phyloP scores from a whole-genome alignment of 23 red algal genomes.

The Pyropia yezoensis region DNA sequence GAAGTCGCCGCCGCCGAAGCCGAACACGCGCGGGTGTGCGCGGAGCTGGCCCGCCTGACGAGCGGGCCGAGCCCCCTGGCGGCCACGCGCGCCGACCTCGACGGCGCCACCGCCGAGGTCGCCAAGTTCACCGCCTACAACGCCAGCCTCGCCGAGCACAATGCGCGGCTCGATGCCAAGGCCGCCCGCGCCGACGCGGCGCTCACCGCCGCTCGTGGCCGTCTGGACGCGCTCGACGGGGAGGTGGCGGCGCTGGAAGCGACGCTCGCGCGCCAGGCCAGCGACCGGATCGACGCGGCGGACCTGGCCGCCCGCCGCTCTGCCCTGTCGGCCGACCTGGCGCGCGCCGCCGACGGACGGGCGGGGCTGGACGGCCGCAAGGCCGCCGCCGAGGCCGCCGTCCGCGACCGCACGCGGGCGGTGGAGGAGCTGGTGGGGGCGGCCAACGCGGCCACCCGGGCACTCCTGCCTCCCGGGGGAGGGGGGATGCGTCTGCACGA shows the following conservation, averaged over 20 bases:
- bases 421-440: too few species aligned
- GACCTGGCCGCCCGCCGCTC: constrained; percentile 2
- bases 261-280: constrained; percentile 23
- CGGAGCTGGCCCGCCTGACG: constrained; percentile 26
- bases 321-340: too few species aligned
- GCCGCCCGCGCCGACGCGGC: constrained; percentile 40
- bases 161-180: constrained; percentile 20
- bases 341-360: too few species aligned
- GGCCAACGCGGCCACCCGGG: too few species aligned
- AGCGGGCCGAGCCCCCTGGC: constrained; percentile 14
- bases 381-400: too few species aligned
- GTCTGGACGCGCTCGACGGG: constrained; percentile 15
- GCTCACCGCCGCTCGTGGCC: constrained; percentile 2
- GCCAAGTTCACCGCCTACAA: constrained; percentile 56
- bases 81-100: constrained; percentile 13
- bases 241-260: constrained; percentile 23
- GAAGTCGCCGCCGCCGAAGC: constrained; percentile 11
- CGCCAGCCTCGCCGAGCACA: constrained; percentile 34
- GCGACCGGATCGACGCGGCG: constrained; percentile 42
- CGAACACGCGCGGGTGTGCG: constrained; percentile 7
- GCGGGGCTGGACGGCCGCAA: too few species aligned
- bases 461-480: too few species aligned
- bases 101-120: constrained; percentile 28
- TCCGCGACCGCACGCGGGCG: too few species aligned
- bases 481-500: too few species aligned